phyloP scores from a whole-genome alignment of 2,329 filamentous ascomycete species.

The Rhexocercosporidium sp. region DNA sequence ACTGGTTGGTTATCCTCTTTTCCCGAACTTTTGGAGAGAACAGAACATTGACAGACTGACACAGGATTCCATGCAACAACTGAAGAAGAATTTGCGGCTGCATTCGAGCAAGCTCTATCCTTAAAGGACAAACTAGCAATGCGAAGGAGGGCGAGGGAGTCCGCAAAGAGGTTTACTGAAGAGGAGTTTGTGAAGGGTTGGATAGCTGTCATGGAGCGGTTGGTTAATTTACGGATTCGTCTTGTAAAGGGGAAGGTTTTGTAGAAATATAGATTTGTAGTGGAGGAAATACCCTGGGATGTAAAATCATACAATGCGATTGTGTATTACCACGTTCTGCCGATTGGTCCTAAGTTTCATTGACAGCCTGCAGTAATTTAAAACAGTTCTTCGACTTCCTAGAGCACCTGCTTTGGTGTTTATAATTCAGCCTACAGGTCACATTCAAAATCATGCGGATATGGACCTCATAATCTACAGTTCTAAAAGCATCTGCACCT shows the following conservation, averaged over 20 bases:
- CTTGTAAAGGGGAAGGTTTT: background rate
- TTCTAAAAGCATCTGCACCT: too few relatives aligned
- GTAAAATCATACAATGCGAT: background rate
- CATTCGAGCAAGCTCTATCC: slow-evolving; percentile 77
- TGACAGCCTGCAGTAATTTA: too few relatives aligned
- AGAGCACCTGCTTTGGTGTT: too few relatives aligned
- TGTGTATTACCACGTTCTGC: too few relatives aligned
- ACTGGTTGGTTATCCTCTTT: slow-evolving; percentile 62
- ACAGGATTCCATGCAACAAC: slow-evolving; percentile 85
- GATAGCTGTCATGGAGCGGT: slow-evolving; percentile 73
- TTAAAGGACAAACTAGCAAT: slow-evolving; percentile 74
- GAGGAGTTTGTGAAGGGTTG: slow-evolving; percentile 82
- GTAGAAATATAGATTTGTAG: background rate
- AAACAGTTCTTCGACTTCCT: too few relatives aligned
- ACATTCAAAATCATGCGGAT: too few relatives aligned
- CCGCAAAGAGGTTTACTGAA: slow-evolving; percentile 85
- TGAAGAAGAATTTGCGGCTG: slow-evolving; percentile 77
- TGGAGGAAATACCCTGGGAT: slow-evolving; percentile 8
- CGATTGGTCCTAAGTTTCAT: too few relatives aligned
- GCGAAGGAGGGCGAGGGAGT: slow-evolving; percentile 75
- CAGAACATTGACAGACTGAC: too few relatives aligned
- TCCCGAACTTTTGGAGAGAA: too few relatives aligned
- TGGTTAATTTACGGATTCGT: slow-evolving; percentile 54
- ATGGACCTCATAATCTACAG: too few relatives aligned
- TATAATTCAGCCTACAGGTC: too few relatives aligned